These are phyloP conservation scores for Lepraria neglecta DNA, from an alignment of 495 filamentous ascomycete species.

Conservation along the genomic window DNA sequence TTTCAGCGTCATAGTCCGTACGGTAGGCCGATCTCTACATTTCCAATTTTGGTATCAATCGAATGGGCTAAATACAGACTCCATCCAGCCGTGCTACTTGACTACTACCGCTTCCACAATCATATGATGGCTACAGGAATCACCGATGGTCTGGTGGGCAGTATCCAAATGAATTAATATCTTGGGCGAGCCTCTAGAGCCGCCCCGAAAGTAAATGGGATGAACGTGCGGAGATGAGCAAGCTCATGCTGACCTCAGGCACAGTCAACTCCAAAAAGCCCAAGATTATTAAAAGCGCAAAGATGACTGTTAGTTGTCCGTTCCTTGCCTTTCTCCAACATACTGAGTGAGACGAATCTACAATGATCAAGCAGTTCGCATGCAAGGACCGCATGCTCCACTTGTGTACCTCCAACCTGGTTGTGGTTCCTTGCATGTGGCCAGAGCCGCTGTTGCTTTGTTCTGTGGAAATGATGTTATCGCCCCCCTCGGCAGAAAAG, in stretches of 20 bases:
- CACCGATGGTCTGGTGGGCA: slow-evolving; percentile 1
- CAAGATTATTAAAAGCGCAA: not conserved
- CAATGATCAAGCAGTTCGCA: too few relatives aligned
- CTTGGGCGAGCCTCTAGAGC: not conserved
- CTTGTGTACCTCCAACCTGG: too few relatives aligned
- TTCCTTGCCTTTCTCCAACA: not conserved
- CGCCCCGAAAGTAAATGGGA: not conserved
- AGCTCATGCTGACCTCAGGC: slow-evolving; percentile 12
- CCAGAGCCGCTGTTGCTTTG: not conserved
- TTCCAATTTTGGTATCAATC: slow-evolving; percentile 13
- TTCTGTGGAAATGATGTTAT: not conserved
- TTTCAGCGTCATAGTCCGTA: too few relatives aligned
- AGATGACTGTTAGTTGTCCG: not conserved
- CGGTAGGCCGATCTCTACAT: not conserved
- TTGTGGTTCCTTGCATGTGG: slow-evolving; percentile 1
- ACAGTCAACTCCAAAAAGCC: slow-evolving; percentile 6
- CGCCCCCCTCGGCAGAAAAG: not conserved
- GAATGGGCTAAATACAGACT: not conserved
- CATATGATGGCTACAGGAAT: not conserved
- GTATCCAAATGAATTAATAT: not conserved
- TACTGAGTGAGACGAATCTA: not conserved
- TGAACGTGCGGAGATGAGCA: slow-evolving; percentile 16
- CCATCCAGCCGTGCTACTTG: slow-evolving; percentile 7
- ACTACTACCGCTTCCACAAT: slow-evolving; percentile 5
- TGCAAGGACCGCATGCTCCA: too few relatives aligned